Evolutionary conservation across 106 monocot genomes (phyloP), one percentile per base, ranked within the genome.

Genomic region (Gastrodia elata): DNA sequence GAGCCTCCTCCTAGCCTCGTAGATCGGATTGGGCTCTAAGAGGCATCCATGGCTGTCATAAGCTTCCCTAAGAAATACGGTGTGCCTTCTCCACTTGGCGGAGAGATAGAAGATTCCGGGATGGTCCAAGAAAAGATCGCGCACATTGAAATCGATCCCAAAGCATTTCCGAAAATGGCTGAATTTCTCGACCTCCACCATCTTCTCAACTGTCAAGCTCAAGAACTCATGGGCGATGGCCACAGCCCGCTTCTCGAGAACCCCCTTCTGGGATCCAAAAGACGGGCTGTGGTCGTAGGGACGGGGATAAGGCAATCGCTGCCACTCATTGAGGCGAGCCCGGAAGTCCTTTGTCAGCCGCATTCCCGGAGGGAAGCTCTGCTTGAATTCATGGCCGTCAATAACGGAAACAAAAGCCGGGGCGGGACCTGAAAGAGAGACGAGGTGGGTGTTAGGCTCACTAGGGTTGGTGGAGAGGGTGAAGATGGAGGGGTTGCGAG

Each of bases 21-120:
- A 93, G 1, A 92, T 75, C 0, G 89, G 84, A 71, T 97, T 97
- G 9, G 86, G 73, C 35, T 92, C 86, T 26, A 93, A 71, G 37
- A 97, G 70, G 37, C 88, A 76, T 10, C 90, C 96, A n/a, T n/a
- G n/a, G 34, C 80, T 68, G 6, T 84, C 73, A 64, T 97, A 97
- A 0, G 82, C 87, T 75, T 97, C 96, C 20, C 92, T 71, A 30
- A 97, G 85, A 77, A 97, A 97, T 24, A 97, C 92, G 2, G 96
- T 92, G 81, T 97, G 92, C 40, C 82, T 61, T 74, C 78, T 83
- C 56, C 87, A 92, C 65, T 88, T 97, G 1, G 92, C 80, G 6
- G 92, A 97, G 25, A 97, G 59, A 74, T 97, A 97, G 76, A 97
- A 97, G 18, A 97, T 97, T 20, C 96, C 92, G 3, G 96, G 92